phyloP scores from a whole-genome alignment of 2,329 filamentous ascomycete genomes.

The Cladosporium sp. region DNA sequence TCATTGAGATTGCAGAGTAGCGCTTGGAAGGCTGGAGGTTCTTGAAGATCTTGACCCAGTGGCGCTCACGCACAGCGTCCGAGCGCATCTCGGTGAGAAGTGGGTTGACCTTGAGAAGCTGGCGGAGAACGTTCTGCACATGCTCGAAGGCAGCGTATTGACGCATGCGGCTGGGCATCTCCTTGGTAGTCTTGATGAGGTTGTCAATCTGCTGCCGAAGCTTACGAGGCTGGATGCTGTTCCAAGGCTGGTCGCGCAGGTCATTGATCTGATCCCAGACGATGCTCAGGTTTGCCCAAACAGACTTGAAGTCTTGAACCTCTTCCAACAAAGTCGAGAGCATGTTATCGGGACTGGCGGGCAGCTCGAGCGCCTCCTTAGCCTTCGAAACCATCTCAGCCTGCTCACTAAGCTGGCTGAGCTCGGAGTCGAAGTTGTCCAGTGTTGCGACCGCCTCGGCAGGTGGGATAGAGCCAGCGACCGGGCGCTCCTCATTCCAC shows the following conservation, averaged over 20 bases:
- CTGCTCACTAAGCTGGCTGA: constrained; percentile 79
- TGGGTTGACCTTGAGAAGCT: constrained; percentile 84
- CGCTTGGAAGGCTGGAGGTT: constrained; percentile 85
- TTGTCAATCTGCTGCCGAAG: constrained; percentile 82
- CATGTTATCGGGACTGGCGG: constrained; percentile 70
- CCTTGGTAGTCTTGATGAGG: constrained; percentile 95
- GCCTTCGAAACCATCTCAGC: constrained; percentile 91
- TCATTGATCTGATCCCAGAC: constrained; percentile 97
- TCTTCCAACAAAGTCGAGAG: constrained; percentile 85
- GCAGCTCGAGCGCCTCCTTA: constrained; percentile 91
- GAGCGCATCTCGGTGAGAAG: constrained; percentile 88
- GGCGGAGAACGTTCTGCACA: constrained; percentile 82
- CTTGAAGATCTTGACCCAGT: constrained; percentile 98
- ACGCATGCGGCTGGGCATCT: constrained; percentile 98
- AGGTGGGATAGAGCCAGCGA: constrained; percentile 87
- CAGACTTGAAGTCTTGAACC: constrained; percentile 96
- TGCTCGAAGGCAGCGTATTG: constrained; percentile 99
- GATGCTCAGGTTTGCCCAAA: constrained; percentile 91
- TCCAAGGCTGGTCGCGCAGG: constrained; percentile 87
- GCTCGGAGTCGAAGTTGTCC: constrained; percentile 72
- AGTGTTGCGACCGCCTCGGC: constrained; percentile 81
- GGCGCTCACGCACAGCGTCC: constrained; percentile 89
- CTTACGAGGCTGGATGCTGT: constrained; percentile 89
- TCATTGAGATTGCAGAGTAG: constrained; percentile 91
- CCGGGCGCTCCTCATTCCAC: constrained; percentile 96